These are phyloP conservation scores for Lepiota subincarnata DNA, from an alignment of 768 basidiomycete genomes.

Conservation along the genomic window DNA sequence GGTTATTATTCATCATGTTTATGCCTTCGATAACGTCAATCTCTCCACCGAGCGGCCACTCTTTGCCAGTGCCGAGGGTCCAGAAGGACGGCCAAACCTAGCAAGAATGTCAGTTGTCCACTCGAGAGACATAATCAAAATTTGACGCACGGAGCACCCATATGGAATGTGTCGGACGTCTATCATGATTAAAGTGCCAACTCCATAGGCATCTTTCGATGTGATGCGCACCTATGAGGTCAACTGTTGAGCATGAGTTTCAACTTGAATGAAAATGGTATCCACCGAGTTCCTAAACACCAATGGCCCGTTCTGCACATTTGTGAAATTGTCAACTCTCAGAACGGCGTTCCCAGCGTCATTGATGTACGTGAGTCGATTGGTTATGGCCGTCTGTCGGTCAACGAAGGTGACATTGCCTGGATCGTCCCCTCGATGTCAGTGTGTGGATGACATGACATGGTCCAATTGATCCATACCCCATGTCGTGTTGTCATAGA, in stretches of 20 bases:
- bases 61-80: constrained; percentile 36
- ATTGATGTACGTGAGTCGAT: constrained; percentile 58
- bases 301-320: constrained; percentile 30
- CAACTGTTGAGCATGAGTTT: background rate
- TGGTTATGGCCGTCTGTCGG: constrained; percentile 38
- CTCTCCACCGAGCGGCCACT: constrained; percentile 45
- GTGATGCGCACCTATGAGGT: constrained; percentile 39
- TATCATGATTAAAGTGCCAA: constrained; percentile 41
- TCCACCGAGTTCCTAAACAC: constrained; percentile 46
- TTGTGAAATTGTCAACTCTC: constrained; percentile 67
- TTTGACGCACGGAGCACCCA: constrained; percentile 45
- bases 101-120: background rate
- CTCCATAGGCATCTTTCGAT: constrained; percentile 35
- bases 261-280: constrained; percentile 10
- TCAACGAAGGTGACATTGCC: constrained; percentile 64
- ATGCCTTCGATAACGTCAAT: constrained; percentile 79
- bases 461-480: constrained; percentile 6
- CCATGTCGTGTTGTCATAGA: constrained; percentile 17
- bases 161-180: constrained; percentile 46
- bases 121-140: background rate
- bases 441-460: background rate
- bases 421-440: constrained; percentile 20
- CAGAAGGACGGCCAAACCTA: constrained; percentile 50
- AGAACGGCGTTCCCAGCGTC: constrained; percentile 61
- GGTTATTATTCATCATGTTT: constrained; percentile 65